Evolutionary conservation across 345 rosid species (phyloP).

Genomic region (Dovyalis caffra): DNA sequence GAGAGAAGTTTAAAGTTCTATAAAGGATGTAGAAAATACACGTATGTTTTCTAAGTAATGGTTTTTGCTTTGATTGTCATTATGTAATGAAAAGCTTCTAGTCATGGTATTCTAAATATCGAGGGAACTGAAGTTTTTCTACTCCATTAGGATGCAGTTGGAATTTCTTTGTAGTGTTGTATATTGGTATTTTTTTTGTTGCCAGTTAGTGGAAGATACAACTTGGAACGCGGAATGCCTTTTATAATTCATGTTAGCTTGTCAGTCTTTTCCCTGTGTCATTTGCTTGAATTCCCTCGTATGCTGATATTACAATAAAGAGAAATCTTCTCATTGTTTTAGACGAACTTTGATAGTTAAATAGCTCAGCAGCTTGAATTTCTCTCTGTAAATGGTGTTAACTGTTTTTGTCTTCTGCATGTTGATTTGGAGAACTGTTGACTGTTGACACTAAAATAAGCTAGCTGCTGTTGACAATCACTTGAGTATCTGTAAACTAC

Average conservation of each 20-base stretch:
- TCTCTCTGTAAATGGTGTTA: background rate
- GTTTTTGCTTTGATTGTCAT: background rate
- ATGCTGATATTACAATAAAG: background rate
- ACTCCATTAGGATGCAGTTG: background rate
- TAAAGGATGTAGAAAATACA: conserved; percentile 97
- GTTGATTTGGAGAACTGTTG: background rate
- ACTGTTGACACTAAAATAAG: background rate
- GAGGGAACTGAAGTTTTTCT: too few species aligned
- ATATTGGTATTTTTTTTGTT: background rate
- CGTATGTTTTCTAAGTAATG: conserved; percentile 46
- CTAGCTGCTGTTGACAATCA: background rate
- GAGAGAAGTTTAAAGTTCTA: conserved; percentile 93
- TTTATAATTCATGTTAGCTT: background rate
- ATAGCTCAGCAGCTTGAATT: background rate
- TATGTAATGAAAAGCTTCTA: background rate
- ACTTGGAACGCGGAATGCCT: too few species aligned
- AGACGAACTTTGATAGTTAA: background rate
- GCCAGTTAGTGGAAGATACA: too few species aligned
- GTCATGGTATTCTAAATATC: background rate
- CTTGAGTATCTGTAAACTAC: background rate
- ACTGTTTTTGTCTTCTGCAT: background rate
- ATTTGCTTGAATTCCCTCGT: background rate
- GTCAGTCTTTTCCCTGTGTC: background rate
- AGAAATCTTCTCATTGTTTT: background rate
- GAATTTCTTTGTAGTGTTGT: background rate